Conservation (phyloP, 352 stramenopile genomes). For the Pythium diclinum region DNA sequence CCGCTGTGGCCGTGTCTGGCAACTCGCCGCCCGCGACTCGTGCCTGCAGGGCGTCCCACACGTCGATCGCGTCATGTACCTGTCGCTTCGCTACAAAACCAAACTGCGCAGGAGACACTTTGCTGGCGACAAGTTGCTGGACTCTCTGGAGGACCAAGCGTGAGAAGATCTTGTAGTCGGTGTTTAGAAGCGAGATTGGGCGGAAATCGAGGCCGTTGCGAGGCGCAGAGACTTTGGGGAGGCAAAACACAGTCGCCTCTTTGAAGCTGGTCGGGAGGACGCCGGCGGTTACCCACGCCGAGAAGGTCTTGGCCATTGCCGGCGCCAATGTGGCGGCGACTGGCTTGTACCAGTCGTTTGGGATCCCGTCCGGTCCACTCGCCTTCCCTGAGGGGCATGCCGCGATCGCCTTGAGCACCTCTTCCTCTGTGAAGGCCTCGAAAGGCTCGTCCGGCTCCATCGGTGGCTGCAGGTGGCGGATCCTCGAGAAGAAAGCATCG, state of each 20-base stretch:
- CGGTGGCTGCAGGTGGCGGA: not conserved
- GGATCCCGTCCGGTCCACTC: constrained; percentile 8
- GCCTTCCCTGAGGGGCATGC: constrained; percentile 6
- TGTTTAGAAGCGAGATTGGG: constrained; percentile 10
- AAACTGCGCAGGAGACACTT: no score
- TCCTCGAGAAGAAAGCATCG: not conserved
- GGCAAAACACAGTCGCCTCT: constrained; percentile 6
- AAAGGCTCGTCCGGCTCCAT: not conserved
- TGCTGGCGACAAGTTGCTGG: no score
- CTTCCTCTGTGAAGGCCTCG: no score
- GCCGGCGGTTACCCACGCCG: not conserved
- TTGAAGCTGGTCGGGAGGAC: not conserved
- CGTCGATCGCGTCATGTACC: constrained; percentile 9
- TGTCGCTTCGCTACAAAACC: not conserved
- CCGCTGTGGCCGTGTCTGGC: not conserved
- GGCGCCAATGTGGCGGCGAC: not conserved
- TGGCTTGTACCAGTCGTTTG: constrained; percentile 12
- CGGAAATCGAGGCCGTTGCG: constrained; percentile 8
- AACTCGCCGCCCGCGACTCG: not conserved
- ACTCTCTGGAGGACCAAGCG: not conserved
- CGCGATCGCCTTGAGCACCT: not conserved
- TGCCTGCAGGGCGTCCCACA: not conserved
- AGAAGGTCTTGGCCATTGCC: not conserved
- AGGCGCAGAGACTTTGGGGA: constrained; percentile 1
- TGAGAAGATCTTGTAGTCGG: constrained; percentile 19